These are phyloP conservation scores for Rubus idaeus DNA, from an alignment of 306 rosid species.

Conservation along the genomic window DNA sequence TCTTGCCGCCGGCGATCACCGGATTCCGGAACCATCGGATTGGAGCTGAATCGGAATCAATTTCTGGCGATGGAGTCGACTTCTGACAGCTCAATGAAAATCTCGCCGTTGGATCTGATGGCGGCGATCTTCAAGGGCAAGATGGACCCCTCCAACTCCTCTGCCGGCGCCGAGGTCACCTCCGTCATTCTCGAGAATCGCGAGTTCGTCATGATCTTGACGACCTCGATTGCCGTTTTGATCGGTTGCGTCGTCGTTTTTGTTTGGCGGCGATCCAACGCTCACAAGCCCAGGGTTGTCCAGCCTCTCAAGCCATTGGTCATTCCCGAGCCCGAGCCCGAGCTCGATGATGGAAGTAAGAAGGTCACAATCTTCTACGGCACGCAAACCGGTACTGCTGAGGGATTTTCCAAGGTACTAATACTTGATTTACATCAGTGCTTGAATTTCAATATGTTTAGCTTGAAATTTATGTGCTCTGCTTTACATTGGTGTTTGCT, in stretches of 20 bases:
- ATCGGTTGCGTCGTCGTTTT: conserved; percentile 79
- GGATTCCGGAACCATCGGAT: conserved; percentile 18
- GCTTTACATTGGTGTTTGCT: conserved; percentile 3
- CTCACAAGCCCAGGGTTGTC: conserved; percentile 34
- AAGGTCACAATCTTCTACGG: conserved; percentile 92
- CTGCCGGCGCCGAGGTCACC: conserved; percentile 43
- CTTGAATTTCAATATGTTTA: neutral
- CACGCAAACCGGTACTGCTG: conserved; percentile 98
- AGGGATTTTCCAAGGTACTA: conserved; percentile 88
- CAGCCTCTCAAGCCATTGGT: conserved; percentile 52
- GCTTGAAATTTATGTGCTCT: neutral
- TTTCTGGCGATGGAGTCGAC: conserved; percentile 42
- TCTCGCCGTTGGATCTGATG: conserved; percentile 87
- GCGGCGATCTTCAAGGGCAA: conserved; percentile 76
- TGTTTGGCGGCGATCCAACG: conserved; percentile 71
- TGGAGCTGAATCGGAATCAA: neutral
- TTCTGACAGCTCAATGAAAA: conserved; percentile 61
- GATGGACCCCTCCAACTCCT: conserved; percentile 65
- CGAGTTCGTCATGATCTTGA: conserved; percentile 52
- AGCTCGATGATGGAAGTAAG: conserved; percentile 71
- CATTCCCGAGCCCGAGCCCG: conserved; percentile 43
- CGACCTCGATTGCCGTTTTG: conserved; percentile 86
- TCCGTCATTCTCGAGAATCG: conserved; percentile 67
- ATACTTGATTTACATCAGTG: too few species aligned
- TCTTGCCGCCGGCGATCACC: neutral